phyloP scores from a whole-genome alignment of 2,329 filamentous ascomycete genomes.

The Penicillium sp. region DNA sequence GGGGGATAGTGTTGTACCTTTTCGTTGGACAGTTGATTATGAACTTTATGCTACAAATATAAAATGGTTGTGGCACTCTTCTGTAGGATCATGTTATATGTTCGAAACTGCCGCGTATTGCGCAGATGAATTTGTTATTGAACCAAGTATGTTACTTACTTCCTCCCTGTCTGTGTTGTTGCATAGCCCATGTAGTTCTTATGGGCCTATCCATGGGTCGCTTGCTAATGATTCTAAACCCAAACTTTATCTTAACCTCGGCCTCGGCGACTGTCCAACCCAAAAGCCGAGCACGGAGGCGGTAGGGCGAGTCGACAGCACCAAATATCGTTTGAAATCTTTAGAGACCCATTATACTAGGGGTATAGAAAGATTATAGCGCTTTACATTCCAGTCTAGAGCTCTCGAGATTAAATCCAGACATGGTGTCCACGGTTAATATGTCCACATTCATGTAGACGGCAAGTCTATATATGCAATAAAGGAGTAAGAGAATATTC shows the following conservation, averaged over 20 bases:
- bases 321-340: no score
- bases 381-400: background rate
- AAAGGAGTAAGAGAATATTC: background rate
- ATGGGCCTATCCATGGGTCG: no score
- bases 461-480: background rate
- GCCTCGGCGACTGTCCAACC: background rate
- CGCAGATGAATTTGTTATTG: background rate
- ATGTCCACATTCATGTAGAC: background rate
- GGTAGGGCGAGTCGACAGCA: background rate
- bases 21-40: background rate
- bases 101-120: background rate
- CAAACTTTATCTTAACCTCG: background rate
- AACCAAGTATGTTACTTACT: background rate
- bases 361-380: background rate
- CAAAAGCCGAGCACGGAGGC: background rate
- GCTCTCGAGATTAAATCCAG: background rate
- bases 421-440: background rate
- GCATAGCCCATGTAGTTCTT: background rate
- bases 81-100: background rate
- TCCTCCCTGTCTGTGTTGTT: background rate
- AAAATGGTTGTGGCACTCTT: background rate
- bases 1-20: conserved; percentile 9
- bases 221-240: background rate
- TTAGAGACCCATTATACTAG: background rate
- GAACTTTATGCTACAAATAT: background rate